These are phyloP conservation scores for Trichosanthes cucumerina DNA, from an alignment of 306 rosid species.

Conservation along the genomic window DNA sequence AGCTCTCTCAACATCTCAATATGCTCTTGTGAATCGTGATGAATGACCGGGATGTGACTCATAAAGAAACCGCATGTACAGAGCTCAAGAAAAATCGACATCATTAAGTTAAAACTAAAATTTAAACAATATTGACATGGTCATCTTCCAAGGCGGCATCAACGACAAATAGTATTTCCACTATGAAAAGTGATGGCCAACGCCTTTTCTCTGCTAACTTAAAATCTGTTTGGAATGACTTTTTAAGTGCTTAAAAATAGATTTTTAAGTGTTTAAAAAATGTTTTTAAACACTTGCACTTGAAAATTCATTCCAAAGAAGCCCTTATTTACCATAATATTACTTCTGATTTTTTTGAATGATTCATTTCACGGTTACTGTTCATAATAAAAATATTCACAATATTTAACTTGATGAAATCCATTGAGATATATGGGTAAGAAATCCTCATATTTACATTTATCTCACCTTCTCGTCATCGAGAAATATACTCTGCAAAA, in stretches of 20 bases:
- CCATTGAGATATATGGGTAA: not conserved
- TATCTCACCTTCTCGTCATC: not conserved
- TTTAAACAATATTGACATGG: no score
- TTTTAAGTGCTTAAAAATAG: no score
- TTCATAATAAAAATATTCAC: no score
- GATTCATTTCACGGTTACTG: not conserved
- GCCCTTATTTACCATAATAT: no score
- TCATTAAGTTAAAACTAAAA: not conserved
- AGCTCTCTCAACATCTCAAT: not conserved
- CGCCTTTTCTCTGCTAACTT: no score
- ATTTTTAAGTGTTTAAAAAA: no score
- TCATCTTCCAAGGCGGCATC: not conserved
- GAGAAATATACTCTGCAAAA: not conserved
- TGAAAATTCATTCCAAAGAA: no score
- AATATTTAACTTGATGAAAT: not conserved
- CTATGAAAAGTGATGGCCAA: no score
- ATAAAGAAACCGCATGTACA: not conserved
- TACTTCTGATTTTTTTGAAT: not conserved
- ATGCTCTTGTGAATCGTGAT: no score
- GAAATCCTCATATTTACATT: not conserved
- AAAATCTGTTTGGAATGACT: no score
- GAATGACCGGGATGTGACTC: not conserved
- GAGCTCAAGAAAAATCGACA: not conserved
- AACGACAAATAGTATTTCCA: not conserved
- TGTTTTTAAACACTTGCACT: no score